phyloP scores from a whole-genome alignment of 345 rosid species.

The Populus simonii region DNA sequence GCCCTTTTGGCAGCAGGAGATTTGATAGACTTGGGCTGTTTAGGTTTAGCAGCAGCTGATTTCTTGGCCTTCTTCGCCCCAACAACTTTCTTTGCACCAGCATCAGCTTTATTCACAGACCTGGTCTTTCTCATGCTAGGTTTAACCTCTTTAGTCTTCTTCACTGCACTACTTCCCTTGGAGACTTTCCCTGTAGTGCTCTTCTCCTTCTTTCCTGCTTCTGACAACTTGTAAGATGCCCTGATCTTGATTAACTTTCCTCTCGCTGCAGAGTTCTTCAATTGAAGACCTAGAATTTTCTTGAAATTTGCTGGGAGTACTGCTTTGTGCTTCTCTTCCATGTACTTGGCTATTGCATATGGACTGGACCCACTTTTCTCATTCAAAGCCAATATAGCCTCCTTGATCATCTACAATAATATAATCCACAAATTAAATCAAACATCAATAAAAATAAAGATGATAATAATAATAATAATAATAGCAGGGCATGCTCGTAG shows the following conservation, averaged over 20 bases:
- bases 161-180: background rate
- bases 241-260: constrained; percentile 75
- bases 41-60: constrained; percentile 37
- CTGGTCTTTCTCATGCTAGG: constrained; percentile 29
- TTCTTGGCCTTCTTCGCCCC: constrained; percentile 38
- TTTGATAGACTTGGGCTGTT: constrained; percentile 43
- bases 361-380: constrained; percentile 85
- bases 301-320: constrained; percentile 60
- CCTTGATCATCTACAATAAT: constrained; percentile 65
- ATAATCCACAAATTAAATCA: background rate
- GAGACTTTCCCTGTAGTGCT: background rate
- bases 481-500: background rate
- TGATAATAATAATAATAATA: background rate
- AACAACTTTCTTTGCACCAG: constrained; percentile 22
- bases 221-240: constrained; percentile 76
- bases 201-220: constrained; percentile 23
- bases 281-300: constrained; percentile 59
- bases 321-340: constrained; percentile 73
- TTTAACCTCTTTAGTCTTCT: constrained; percentile 13
- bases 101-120: constrained; percentile 31
- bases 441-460: background rate
- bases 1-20: constrained; percentile 43
- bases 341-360: constrained; percentile 71
- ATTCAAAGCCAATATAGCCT: constrained; percentile 55
- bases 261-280: constrained; percentile 61